Evolutionary conservation across 2,329 filamentous ascomycete genomes (phyloP), one percentile per base, ranked within the genome.

Genomic region (Talaromyces pinophilus): DNA sequence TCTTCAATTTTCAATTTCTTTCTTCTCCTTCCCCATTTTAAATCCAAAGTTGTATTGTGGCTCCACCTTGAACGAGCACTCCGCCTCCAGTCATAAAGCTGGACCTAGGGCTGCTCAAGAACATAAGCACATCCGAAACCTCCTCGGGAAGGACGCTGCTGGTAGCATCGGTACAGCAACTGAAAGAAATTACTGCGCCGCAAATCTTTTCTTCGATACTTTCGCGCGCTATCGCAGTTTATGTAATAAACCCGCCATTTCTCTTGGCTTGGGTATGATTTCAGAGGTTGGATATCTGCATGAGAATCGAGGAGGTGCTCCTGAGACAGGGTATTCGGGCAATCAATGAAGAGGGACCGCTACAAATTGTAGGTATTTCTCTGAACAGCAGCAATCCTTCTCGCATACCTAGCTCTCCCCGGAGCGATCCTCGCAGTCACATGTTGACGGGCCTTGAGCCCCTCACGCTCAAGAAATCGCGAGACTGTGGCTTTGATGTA

Each of bases 261-360:
- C 62, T n/a, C 44, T 77, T 1, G 78, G 77, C 19, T 70, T 79
- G 2, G 75, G 74, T 1, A 72, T 80, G 71, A 74, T 83, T 30
- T 73, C 73, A 0, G 79, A 77, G 8, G 77, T 80, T 3, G 79
- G 79, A 25, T 76, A 76, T 63, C 68, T 80, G 2, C 71, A 75
- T 60, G 77, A 80, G 38, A 75, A 78, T 81, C 19, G 77, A 80
- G 67, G 71, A 69, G 1, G 62, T 77, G 8, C 71, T 82, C 2
- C 67, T 71, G 5, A 75, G 78, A 15, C 77, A 75, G 40, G 80
- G 77, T 1, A 73, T 80, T 54, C 74, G 77, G 40, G 71, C 75
- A 0, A 68, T 80, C 35, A 74, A 73, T 46, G 76, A 78, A 62
- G 64, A 71, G 2, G 74, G 76, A 65, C 67, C 77, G n/a, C 66